Percentiles rank a stretch among this genome's conserved stretches.
Conservation (phyloP, 2,329 filamentous ascomycete genomes). For the Fusarium sambucinum region DNA sequence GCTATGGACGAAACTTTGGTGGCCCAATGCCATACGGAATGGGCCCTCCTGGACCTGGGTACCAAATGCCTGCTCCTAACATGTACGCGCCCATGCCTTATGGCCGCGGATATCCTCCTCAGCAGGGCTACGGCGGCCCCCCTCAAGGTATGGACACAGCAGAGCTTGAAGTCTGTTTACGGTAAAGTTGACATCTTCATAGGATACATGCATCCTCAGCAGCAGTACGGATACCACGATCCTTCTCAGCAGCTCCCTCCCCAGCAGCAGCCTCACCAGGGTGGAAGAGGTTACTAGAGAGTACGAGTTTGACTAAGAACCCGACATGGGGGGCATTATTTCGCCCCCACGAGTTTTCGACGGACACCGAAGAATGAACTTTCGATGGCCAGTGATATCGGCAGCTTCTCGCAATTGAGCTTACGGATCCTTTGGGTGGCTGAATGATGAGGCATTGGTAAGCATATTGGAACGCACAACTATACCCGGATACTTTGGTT, state of each 20-base stretch:
- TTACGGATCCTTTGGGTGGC: constrained; percentile 47
- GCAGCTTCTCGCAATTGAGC: constrained; percentile 43
- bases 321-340: constrained; percentile 11
- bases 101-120: constrained; percentile 55
- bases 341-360: constrained; percentile 4
- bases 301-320: constrained; percentile 45
- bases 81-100: constrained; percentile 56
- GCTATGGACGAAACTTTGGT: constrained; percentile 57
- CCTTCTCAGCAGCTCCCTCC: constrained; percentile 57
- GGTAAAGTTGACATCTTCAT: constrained; percentile 13
- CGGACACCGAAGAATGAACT: constrained; percentile 21
- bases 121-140: constrained; percentile 53
- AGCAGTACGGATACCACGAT: constrained; percentile 62
- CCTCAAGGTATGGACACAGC: constrained; percentile 56
- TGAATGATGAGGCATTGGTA: constrained; percentile 46
- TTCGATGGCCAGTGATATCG: constrained; percentile 38
- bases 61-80: constrained; percentile 51
- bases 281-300: constrained; percentile 57
- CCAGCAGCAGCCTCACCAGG: constrained; percentile 55
- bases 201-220: constrained; percentile 55
- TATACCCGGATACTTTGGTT: constrained; percentile 49
- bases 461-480: constrained; percentile 49
- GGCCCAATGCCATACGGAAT: constrained; percentile 55
- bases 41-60: constrained; percentile 55
- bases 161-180: not conserved